Base-by-base conservation (phyloP, 2,329 filamentous ascomycete genomes). In the Pseudocercospora musae region DNA sequence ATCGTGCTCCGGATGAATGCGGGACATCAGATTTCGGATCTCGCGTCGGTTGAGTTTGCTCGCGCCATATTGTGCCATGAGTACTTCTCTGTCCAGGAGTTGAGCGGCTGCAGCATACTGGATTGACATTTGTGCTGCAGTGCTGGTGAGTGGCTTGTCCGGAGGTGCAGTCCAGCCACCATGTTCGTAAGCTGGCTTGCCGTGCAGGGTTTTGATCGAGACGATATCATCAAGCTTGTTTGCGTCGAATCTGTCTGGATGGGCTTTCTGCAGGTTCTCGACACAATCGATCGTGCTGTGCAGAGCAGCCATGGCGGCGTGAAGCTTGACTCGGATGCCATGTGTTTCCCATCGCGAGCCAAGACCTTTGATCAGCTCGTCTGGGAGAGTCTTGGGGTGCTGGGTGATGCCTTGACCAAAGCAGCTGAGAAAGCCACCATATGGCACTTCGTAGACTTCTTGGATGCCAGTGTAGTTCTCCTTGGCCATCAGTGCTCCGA, bases 401-500 rank as follows among this genome's bases (percentile, higher is more conserved):
- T 69, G 66, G 0, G 66, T 70, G n/a, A 65, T 68, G 0, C 74
- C 74, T 29, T 71, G 60, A 13, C 75, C 72, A 62, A 81, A 80
- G 60, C 70, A 74, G n/a, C 67, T 65, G 9, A 81, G 65, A 60
- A 78, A 81, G 0, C 79, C 79, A 3, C 78, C 78, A 56, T 80
- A 81, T 1, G 69, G 70, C 2, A 73, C 69, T 57, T 81, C 78
- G 50, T 74, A 79, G 0, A 79, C 76, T 46, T 74, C 73, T 57
- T 78, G 75, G 64, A 81, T 81, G 0, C 79, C 79, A 0, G 71
- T 67, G 62, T 81, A 82, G 1, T 74, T 76, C 0, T 69, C 68
- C 25, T 70, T 66, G 1, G 77, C 77, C 29, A 81, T 63, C 2
- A 81, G 58, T 0, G 78, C 74, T 0, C 69, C 76, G 15, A 81